Evolutionary conservation across 176 grass and related monocot species (phyloP), one percentile per base, ranked within the genome.

Genomic region (Rhynchospora pubera): DNA sequence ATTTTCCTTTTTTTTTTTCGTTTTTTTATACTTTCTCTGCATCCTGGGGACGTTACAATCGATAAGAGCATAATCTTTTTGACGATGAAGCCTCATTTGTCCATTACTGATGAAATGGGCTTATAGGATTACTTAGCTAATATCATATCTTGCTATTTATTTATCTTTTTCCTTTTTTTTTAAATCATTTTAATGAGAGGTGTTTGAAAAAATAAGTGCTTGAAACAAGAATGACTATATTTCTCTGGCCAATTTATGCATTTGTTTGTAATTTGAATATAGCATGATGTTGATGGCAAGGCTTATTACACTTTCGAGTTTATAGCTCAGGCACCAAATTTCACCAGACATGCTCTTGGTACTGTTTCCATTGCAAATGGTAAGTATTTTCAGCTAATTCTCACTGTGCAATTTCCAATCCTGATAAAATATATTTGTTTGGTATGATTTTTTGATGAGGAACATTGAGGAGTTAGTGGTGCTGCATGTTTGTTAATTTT

Each of bases 281-380:
- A 95, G 89, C 88, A 88, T 82, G 91, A 95, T 62, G 83, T 91
- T 68, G 92, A 95, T 9, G 92, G 96, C 51, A 99, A 90, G 79
- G 84, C 82, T 87, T 99, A 99, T 87, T 99, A 93, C 86, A 99
- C 86, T 48, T 99, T 99, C 15, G 93, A 95, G 87, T 99, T 99
- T 74, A 93, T 85, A 3, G 93, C 91, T 55, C 86, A 95, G 66
- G 96, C 96, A 82, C 89, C 96, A 62, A 95, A 99, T 77, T 99
- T 83, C 76, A 93, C 89, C 14, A 95, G 93, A 57, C 93, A 99
- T 78, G 96, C 79, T 64, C 92, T 99, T 84, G 96, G 96, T 57
- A 77, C 93, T 56, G 89, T 99, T 83, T 76, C 85, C 51, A 89
- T 99, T 86, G 96, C 71, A 72, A 93, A 99, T 79, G 96, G 93